A percentile compares a stretch with the other conserved stretches of the same genome.
These are phyloP conservation scores for Solanum ossicruentum DNA, from an alignment of 257 asterid genomes.

Conservation along the genomic window DNA sequence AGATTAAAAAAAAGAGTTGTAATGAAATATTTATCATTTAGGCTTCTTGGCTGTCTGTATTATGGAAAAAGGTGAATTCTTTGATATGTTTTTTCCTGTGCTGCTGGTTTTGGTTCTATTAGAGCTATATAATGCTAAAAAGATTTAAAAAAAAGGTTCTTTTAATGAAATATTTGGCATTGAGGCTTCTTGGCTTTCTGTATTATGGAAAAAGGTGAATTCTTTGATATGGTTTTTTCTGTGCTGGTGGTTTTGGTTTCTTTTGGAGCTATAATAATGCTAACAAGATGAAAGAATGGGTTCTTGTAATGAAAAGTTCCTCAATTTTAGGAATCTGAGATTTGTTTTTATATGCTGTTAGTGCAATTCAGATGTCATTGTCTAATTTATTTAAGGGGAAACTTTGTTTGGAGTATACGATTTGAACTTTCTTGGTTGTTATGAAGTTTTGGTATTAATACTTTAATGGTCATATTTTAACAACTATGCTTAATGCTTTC, in stretches of 20 bases:
- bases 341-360: background rate
- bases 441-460: background rate
- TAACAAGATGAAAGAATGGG: background rate
- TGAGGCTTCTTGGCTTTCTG: background rate
- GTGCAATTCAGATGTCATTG: conserved; percentile 5
- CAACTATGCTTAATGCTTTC: background rate
- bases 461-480: background rate
- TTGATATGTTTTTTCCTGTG: background rate
- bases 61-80: background rate
- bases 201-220: background rate
- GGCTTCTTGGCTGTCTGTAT: background rate
- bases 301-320: background rate
- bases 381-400: background rate
- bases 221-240: background rate
- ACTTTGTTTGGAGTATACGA: background rate
- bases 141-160: background rate
- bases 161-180: background rate
- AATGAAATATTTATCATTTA: background rate
- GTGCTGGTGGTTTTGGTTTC: background rate
- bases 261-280: background rate
- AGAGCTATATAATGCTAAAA: background rate
- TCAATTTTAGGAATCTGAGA: background rate
- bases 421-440: background rate
- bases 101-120: no score
- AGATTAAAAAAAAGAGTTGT: background rate